Conservation (phyloP, 2,329 filamentous ascomycete species). For the Aspergillus tamarii region DNA sequence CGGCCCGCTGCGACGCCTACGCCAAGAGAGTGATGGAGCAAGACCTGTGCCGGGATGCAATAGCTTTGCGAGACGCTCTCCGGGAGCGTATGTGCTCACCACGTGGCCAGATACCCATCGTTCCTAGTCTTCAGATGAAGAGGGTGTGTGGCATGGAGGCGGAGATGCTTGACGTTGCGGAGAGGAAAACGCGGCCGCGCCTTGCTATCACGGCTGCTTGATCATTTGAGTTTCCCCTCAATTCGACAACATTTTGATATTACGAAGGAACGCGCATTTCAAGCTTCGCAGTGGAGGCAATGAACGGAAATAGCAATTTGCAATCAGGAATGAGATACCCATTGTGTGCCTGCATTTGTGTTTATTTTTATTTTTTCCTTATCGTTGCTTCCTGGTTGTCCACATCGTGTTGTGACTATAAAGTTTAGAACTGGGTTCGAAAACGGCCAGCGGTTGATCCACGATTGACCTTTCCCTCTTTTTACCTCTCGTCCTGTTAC, state of each 20-base stretch:
- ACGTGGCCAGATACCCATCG: slow-evolving; percentile 1
- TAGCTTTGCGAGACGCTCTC: slow-evolving; percentile 30
- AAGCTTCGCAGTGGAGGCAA: background rate
- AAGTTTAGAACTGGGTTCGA: too few relatives aligned
- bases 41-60: slow-evolving; percentile 31
- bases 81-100: slow-evolving; percentile 28
- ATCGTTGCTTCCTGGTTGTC: background rate
- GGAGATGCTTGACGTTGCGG: background rate
- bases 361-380: background rate
- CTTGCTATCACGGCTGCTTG: slow-evolving; percentile 37
- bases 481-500: too few relatives aligned
- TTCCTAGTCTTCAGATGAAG: slow-evolving; percentile 11
- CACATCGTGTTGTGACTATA: background rate
- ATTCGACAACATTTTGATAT: background rate
- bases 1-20: slow-evolving; percentile 34
- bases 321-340: background rate
- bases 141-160: slow-evolving; percentile 7
- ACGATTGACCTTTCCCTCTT: too few relatives aligned
- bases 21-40: slow-evolving; percentile 32
- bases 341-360: background rate
- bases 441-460: too few relatives aligned
- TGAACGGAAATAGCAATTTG: background rate
- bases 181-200: slow-evolving; percentile 12
- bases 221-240: background rate
- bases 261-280: background rate